These are phyloP conservation scores for Punica granatum DNA, from an alignment of 345 rosid genomes.

Conservation along the genomic window DNA sequence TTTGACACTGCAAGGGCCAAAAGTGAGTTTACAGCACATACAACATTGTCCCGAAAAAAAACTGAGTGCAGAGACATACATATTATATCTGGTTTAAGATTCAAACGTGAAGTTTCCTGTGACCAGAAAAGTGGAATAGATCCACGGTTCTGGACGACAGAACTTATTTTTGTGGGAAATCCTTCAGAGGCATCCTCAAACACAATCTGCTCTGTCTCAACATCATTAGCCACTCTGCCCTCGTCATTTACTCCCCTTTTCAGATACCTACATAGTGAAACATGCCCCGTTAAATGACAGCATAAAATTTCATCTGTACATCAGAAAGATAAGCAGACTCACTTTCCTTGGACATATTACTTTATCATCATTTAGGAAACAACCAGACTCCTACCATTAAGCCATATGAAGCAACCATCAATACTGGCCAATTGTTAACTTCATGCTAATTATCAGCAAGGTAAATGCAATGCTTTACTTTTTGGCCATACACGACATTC, in stretches of 20 bases:
- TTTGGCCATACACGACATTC: no score
- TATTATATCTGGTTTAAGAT: conserved; percentile 88
- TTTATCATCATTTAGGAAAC: not conserved
- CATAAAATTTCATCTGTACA: not conserved
- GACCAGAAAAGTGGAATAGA: conserved; percentile 99
- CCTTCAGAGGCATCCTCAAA: conserved; percentile 71
- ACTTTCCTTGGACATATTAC: not conserved
- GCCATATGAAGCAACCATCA: not conserved
- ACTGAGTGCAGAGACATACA: conserved; percentile 41
- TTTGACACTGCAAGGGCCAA: conserved; percentile 56
- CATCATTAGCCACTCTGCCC: conserved; percentile 98
- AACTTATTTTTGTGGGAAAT: conserved; percentile 67
- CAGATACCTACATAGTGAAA: conserved; percentile 54
- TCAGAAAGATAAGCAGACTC: not conserved
- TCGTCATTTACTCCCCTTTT: conserved; percentile 95
- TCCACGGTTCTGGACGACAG: conserved; percentile 96
- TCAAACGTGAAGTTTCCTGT: conserved; percentile 96
- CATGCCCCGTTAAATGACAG: not conserved
- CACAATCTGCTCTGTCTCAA: conserved; percentile 96
- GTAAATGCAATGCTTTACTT: not conserved
- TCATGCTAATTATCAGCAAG: not conserved
- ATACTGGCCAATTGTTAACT: not conserved
- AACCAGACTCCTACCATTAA: not conserved
- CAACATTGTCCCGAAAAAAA: conserved; percentile 8
- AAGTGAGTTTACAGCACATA: conserved; percentile 11